Evolutionary conservation across 2,329 filamentous ascomycete genomes (phyloP).

Genomic region (Nemania abortiva): DNA sequence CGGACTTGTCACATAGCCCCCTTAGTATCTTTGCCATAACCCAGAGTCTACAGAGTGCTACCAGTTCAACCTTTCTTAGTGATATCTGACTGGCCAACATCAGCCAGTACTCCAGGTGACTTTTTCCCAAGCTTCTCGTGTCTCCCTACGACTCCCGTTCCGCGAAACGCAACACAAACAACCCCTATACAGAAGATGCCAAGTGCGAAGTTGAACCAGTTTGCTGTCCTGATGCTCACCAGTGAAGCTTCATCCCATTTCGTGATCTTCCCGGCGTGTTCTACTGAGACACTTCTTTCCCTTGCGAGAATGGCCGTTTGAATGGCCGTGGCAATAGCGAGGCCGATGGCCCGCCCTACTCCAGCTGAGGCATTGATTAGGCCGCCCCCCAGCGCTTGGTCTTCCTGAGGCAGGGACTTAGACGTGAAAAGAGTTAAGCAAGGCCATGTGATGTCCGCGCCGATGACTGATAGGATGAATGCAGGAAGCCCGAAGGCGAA

Average conservation of each 20-base stretch:
- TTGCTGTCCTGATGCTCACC: constrained; percentile 61
- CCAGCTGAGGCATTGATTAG: constrained; percentile 76
- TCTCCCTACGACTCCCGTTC: constrained; percentile 65
- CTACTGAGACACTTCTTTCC: constrained; percentile 58
- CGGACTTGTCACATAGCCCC: no score
- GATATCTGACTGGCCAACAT: not conserved
- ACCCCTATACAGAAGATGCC: constrained; percentile 58
- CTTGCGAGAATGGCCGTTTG: constrained; percentile 72
- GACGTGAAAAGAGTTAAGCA: constrained; percentile 75
- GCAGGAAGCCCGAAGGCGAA: constrained; percentile 76
- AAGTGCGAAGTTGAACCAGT: constrained; percentile 66
- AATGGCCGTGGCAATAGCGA: constrained; percentile 73
- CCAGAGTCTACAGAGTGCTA: no score
- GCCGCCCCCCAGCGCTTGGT: constrained; percentile 76
- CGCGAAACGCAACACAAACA: constrained; percentile 62
- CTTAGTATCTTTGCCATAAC: no score
- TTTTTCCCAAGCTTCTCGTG: constrained; percentile 40
- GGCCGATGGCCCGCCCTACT: constrained; percentile 72
- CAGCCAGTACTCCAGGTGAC: constrained; percentile 14
- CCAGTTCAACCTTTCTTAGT: constrained; percentile 1
- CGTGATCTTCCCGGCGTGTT: constrained; percentile 58
- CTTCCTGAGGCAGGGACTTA: constrained; percentile 69
- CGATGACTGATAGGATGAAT: constrained; percentile 74
- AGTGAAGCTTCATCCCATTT: constrained; percentile 62
- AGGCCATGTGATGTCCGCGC: constrained; percentile 75